Percentiles rank a stretch among this genome's conserved stretches.
Conservation (phyloP, 306 rosid species). For the Ammopiptanthus mongolicus region DNA sequence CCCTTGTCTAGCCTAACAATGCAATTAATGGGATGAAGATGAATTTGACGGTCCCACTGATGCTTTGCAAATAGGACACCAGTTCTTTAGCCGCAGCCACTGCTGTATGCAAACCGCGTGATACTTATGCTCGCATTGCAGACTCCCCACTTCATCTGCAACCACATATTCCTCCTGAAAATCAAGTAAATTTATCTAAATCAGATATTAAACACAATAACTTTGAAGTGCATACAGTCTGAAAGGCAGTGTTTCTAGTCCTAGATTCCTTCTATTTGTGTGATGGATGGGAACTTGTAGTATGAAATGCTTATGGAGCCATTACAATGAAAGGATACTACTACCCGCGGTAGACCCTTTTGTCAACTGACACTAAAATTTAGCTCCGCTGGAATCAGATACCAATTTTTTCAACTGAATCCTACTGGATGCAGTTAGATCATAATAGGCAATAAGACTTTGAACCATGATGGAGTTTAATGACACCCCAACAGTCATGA, state of each 20-base stretch:
- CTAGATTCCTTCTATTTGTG: neutral
- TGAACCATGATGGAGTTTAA: slow-evolving; percentile 4
- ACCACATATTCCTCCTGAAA: slow-evolving; percentile 75
- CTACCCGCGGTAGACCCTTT: neutral
- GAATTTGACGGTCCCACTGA: slow-evolving; percentile 38
- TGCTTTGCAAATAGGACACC: slow-evolving; percentile 98
- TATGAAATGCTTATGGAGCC: neutral
- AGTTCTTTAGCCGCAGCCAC: slow-evolving; percentile 86
- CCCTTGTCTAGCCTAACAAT: slow-evolving; percentile 21
- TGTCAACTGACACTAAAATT: neutral
- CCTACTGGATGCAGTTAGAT: neutral
- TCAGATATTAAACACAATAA: neutral
- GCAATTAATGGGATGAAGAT: slow-evolving; percentile 32
- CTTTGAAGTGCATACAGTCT: neutral
- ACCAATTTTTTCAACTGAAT: neutral
- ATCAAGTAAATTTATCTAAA: neutral
- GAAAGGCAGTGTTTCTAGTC: neutral
- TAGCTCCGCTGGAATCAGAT: neutral
- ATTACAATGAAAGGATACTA: neutral
- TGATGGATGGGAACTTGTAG: neutral
- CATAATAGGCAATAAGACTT: neutral
- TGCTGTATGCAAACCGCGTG: slow-evolving; percentile 70
- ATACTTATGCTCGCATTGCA: slow-evolving; percentile 71
- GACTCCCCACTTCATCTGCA: slow-evolving; percentile 71
- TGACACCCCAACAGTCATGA: neutral